Percentiles rank a stretch among this genome's conserved stretches.
Evolutionary conservation across 352 stramenopile genomes (phyloP).

Genomic region (Pythium chondricola): DNA sequence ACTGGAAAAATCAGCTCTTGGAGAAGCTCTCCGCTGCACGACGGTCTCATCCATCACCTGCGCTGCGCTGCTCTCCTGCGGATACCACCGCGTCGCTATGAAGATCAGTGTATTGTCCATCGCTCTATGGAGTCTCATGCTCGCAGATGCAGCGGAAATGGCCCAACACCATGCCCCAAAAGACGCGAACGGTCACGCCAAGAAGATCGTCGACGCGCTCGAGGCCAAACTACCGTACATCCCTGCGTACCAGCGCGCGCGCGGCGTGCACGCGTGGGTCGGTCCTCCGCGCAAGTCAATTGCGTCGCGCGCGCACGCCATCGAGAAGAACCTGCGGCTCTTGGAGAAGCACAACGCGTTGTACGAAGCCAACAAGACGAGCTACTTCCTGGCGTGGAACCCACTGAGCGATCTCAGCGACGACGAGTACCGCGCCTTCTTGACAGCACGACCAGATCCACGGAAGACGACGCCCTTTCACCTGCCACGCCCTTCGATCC

Average conservation of each 20-base stretch:
- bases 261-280: constrained; percentile 12
- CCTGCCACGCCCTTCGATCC: background rate
- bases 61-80: background rate
- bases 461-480: background rate
- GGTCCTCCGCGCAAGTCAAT: constrained; percentile 42
- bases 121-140: constrained; percentile 11
- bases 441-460: constrained; percentile 37
- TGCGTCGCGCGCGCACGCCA: constrained; percentile 31
- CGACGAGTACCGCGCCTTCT: constrained; percentile 55
- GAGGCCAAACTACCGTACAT: constrained; percentile 18
- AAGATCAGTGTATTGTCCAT: too few relatives aligned
- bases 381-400: constrained; percentile 59
- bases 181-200: background rate
- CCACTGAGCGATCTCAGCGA: constrained; percentile 60
- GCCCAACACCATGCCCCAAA: background rate
- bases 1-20: constrained; percentile 13
- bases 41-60: background rate
- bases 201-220: background rate
- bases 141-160: constrained; percentile 1
- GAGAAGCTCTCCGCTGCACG: background rate
- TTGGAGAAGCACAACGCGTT: constrained; percentile 42
- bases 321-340: constrained; percentile 32
- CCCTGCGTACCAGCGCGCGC: constrained; percentile 17
- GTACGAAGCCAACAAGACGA: constrained; percentile 28
- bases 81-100: too few relatives aligned